These are phyloP conservation scores for Nothophaeocryptopus gaeumannii DNA, from an alignment of 2,329 filamentous ascomycete genomes.

Conservation along the genomic window DNA sequence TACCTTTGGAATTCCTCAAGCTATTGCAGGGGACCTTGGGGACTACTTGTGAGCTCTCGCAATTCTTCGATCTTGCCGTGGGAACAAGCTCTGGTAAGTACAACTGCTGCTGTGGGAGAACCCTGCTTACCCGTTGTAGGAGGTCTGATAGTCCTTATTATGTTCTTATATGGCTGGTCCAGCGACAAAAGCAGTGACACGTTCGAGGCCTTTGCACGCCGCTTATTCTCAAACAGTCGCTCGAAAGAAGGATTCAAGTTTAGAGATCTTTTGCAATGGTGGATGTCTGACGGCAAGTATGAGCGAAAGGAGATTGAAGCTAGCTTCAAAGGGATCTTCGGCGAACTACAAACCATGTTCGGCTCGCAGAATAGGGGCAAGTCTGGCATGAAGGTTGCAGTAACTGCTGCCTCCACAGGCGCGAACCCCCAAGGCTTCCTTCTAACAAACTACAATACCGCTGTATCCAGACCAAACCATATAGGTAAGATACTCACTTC, in stretches of 20 bases:
- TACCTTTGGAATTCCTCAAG: conserved; percentile 26
- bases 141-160: neutral
- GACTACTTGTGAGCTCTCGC: neutral
- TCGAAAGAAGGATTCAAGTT: neutral
- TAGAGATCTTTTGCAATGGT: neutral
- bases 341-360: neutral
- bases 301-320: neutral
- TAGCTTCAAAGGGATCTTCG: neutral
- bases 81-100: neutral
- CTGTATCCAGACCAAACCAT: neutral
- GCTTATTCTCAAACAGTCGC: neutral
- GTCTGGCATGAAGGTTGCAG: neutral
- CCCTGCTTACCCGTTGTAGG: neutral
- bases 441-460: neutral
- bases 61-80: neutral
- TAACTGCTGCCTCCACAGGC: neutral
- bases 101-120: neutral
- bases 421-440: neutral
- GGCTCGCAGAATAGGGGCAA: neutral
- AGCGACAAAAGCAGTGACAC: neutral
- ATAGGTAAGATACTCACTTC: no score
- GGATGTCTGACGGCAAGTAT: neutral
- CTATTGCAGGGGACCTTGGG: conserved; percentile 13
- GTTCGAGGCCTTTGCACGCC: neutral
- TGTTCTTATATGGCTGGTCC: neutral